Base-by-base conservation (phyloP, 805 yeast genomes). In the Saccharomycopsis sp. region DNA sequence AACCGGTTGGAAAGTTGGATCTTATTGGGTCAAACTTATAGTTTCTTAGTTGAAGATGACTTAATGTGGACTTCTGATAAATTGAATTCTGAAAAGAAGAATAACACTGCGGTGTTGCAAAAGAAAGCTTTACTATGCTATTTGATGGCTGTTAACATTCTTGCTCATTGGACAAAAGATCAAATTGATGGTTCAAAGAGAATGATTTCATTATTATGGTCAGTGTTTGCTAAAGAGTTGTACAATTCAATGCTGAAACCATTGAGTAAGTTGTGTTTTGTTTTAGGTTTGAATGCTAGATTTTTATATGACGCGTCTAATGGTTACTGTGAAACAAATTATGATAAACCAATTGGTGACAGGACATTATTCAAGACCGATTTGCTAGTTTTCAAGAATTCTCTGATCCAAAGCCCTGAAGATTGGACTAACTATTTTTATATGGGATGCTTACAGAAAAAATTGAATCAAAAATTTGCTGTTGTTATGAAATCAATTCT, bases 51-150 rank as follows among this genome's bases (percentile, higher is more conserved):
- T 0, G 97, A 90, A 52, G 96, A 88, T 59, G 96, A 86, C 51
- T 62, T 93, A 45, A 77, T 85, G n/a, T 87, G 96, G 94, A 84
- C 90, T 1, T 79, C 95, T 0, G 96, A 89, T 54, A 84, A 84
- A 55, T 62, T 87, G 29, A 80, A 80, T 41, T 68, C 74, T 0
- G 93, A 83, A 4, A 70, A 79, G 50, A 81, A 81, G 55, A 63
- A 63, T 3, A 59, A 63, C 0, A 81, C 87, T 0, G 86, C 88
- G 0, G 61, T 70, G 4, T 57, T 75, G 2, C 96, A 87, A 59
- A 70, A 82, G 47, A 81, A 73, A 54, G 70, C 95, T 0, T 60
- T 90, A 1, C 53, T 87, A 2, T 81, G 95, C 50, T 87, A 81
- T 53, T 57, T 80, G 19, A 81, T 83, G 85, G 88, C 95, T 0